These are phyloP conservation scores for Trichoderma hamatum DNA, from an alignment of 2,329 filamentous ascomycete genomes.

Conservation along the genomic window DNA sequence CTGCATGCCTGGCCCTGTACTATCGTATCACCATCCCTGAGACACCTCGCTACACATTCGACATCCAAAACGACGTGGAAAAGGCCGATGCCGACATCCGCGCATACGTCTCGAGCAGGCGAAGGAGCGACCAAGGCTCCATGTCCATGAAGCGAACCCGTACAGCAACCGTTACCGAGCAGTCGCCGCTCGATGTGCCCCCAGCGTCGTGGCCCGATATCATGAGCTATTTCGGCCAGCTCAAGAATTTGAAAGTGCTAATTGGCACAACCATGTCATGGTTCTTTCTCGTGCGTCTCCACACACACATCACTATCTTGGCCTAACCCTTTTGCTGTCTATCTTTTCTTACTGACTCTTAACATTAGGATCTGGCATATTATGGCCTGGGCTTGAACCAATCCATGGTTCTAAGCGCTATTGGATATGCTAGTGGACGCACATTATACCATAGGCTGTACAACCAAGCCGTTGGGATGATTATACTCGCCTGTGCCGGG, in stretches of 20 bases:
- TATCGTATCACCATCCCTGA: slow-evolving; percentile 85
- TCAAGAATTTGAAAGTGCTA: slow-evolving; percentile 71
- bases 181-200: slow-evolving; percentile 60
- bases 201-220: slow-evolving; percentile 73
- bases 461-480: slow-evolving; percentile 74
- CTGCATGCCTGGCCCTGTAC: slow-evolving; percentile 78
- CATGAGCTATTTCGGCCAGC: slow-evolving; percentile 65
- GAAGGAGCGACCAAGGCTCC: slow-evolving; percentile 52
- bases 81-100: slow-evolving; percentile 75
- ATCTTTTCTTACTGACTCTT: slow-evolving; percentile 31
- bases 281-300: slow-evolving; percentile 66
- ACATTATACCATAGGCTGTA: slow-evolving; percentile 70
- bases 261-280: slow-evolving; percentile 78
- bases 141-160: slow-evolving; percentile 52
- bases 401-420: slow-evolving; percentile 68
- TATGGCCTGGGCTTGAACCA: slow-evolving; percentile 78
- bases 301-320: not conserved
- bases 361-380: slow-evolving; percentile 62
- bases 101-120: slow-evolving; percentile 55
- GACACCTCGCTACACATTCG: slow-evolving; percentile 81
- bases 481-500: slow-evolving; percentile 76
- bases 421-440: slow-evolving; percentile 67
- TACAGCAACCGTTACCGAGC: slow-evolving; percentile 52
- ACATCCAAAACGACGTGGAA: slow-evolving; percentile 73
- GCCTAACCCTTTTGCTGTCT: not conserved